Conservation (phyloP, 306 rosid genomes). For the Cicer bijugum region DNA sequence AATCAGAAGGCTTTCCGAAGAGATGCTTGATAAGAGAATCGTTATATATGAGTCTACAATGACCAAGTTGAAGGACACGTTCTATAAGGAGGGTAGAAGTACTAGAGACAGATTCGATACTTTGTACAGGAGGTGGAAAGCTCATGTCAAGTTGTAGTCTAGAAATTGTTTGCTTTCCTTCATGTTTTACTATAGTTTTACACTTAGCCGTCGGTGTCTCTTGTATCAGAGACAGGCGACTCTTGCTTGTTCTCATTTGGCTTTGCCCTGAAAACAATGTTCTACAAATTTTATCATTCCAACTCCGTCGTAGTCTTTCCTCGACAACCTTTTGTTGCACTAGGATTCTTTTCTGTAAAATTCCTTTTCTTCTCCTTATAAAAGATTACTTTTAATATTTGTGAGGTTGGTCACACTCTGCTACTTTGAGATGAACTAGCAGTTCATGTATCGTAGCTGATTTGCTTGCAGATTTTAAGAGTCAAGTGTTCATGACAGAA, state of each 20-base stretch:
- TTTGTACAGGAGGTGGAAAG: conserved; percentile 62
- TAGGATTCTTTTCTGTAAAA: conserved; percentile 22
- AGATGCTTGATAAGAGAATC: conserved; percentile 60
- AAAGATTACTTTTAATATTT: conserved; percentile 22
- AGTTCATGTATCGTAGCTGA: conserved; percentile 17
- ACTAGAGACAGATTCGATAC: conserved; percentile 62
- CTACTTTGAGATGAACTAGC: conserved; percentile 19
- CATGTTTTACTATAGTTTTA: conserved; percentile 5
- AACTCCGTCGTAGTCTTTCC: conserved; percentile 18
- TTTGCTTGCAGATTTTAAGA: background rate
- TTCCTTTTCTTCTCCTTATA: conserved; percentile 10
- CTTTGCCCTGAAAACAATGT: conserved; percentile 6
- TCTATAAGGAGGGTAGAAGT: conserved; percentile 62
- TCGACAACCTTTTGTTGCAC: conserved; percentile 7
- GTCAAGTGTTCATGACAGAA: background rate
- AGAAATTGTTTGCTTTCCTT: conserved; percentile 10
- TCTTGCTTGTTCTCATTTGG: conserved; percentile 40
- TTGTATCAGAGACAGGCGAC: conserved; percentile 4
- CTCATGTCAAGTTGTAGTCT: conserved; percentile 38
- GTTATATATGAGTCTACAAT: conserved; percentile 63
- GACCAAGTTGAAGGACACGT: conserved; percentile 55
- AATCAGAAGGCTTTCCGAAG: conserved; percentile 56
- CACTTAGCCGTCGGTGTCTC: background rate
- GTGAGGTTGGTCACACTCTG: conserved; percentile 23
- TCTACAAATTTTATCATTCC: conserved; percentile 22